Evolutionary conservation across 495 filamentous ascomycete genomes (phyloP).

Genomic region (Penicillium simplicissimum): DNA sequence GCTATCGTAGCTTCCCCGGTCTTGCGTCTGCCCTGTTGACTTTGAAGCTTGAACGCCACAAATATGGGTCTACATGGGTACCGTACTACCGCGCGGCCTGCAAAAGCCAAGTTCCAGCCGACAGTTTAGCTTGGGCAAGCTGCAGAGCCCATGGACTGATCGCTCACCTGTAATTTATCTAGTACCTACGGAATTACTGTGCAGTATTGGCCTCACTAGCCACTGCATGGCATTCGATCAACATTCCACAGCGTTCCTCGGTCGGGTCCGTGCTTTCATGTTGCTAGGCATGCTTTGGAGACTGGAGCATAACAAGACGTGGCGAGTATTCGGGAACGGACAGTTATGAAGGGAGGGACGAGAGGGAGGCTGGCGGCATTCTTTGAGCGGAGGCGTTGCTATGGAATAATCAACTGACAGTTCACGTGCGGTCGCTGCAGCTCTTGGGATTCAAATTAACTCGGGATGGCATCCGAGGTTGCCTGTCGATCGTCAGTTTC

Average conservation of each 20-base stretch:
- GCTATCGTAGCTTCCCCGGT: not conserved
- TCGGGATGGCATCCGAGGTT: too few relatives aligned
- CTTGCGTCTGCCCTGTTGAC: not conserved
- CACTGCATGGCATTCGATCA: not conserved
- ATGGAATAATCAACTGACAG: too few relatives aligned
- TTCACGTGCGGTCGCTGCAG: too few relatives aligned
- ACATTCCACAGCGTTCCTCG: not conserved
- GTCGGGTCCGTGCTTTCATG: constrained; percentile 1
- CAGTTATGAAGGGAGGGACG: not conserved
- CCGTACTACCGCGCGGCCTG: constrained; percentile 14
- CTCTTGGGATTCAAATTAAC: too few relatives aligned
- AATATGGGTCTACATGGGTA: constrained; percentile 7
- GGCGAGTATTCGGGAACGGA: constrained; percentile 1
- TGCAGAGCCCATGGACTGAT: not conserved
- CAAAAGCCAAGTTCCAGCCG: constrained; percentile 1
- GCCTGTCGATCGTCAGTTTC: too few relatives aligned
- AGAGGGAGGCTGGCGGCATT: constrained; percentile 1
- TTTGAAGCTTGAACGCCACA: constrained; percentile 17
- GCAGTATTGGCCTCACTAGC: not conserved
- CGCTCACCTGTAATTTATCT: too few relatives aligned
- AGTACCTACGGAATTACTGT: not conserved
- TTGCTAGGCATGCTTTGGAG: not conserved
- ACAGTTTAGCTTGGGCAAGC: not conserved
- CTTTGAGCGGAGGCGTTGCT: not conserved
- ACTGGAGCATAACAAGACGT: not conserved